phyloP scores from a whole-genome alignment of 306 rosid species.

The Ammopiptanthus mongolicus region DNA sequence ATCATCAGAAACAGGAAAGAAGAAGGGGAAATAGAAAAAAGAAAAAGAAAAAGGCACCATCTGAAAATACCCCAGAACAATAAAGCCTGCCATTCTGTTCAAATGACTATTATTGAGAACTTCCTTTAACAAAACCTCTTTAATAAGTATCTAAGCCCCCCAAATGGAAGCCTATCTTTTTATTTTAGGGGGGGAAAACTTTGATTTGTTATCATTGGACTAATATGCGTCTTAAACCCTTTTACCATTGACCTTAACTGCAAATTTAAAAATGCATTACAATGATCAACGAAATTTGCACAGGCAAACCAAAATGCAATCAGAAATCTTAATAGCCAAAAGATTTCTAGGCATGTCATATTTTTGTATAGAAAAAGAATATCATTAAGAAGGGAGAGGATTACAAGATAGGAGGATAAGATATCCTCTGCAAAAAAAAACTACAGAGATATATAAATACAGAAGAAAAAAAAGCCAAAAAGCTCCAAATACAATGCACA shows the following conservation, averaged over 20 bases:
- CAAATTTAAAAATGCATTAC: slow-evolving; percentile 1
- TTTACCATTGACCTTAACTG: neutral
- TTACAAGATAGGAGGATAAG: too few species aligned
- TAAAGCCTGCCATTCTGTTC: neutral
- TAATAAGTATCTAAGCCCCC: neutral
- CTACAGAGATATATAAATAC: too few species aligned
- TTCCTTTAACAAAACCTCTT: neutral
- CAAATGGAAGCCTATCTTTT: neutral
- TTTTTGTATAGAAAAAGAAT: too few species aligned
- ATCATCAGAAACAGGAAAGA: neutral
- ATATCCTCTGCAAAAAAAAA: too few species aligned
- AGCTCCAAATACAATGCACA: too few species aligned
- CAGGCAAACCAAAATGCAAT: slow-evolving; percentile 13
- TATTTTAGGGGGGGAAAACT: neutral
- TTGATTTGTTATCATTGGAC: neutral
- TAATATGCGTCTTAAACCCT: neutral
- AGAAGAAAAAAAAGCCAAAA: too few species aligned
- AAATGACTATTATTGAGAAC: neutral
- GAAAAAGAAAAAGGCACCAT: neutral
- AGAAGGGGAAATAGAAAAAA: neutral
- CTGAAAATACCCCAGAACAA: neutral
- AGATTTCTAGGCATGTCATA: neutral
- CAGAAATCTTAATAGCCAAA: neutral
- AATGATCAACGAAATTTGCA: neutral
- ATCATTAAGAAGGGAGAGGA: too few species aligned